These are phyloP conservation scores for Suillus variegatus DNA, from an alignment of 768 basidiomycete species.

Conservation along the genomic window DNA sequence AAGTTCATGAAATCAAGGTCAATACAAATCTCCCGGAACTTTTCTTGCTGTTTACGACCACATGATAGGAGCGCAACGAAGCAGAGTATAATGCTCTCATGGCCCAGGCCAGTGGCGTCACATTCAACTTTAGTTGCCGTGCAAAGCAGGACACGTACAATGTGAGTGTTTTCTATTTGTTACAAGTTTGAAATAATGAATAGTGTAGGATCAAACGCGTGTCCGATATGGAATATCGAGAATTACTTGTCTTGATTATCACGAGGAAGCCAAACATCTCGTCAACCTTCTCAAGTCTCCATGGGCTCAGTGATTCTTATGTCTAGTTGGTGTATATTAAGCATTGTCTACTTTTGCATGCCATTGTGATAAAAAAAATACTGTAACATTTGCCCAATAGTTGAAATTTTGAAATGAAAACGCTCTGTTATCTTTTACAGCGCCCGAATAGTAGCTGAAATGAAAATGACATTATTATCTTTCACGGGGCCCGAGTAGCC, in stretches of 20 bases:
- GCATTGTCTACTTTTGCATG: neutral
- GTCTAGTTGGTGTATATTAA: slow-evolving; percentile 1
- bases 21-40: neutral
- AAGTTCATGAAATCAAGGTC: slow-evolving; percentile 75
- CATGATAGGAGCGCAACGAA: slow-evolving; percentile 58
- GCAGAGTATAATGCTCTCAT: slow-evolving; percentile 58
- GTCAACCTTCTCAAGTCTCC: slow-evolving; percentile 57
- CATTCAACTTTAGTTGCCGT: slow-evolving; percentile 81
- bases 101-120: slow-evolving; percentile 63
- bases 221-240: slow-evolving; percentile 81
- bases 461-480: neutral
- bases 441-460: neutral
- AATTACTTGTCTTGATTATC: slow-evolving; percentile 66
- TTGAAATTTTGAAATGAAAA: slow-evolving; percentile 3
- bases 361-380: neutral
- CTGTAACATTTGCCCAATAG: neutral
- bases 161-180: slow-evolving; percentile 43
- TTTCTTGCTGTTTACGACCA: neutral
- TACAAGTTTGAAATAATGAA: neutral
- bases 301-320: slow-evolving; percentile 47
- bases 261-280: slow-evolving; percentile 61
- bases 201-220: slow-evolving; percentile 69
- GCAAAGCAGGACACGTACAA: slow-evolving; percentile 88
- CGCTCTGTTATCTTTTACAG: neutral
- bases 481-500: neutral